Evolutionary conservation across 352 stramenopile genomes (phyloP).

Genomic region (Thalassiosira allenii): DNA sequence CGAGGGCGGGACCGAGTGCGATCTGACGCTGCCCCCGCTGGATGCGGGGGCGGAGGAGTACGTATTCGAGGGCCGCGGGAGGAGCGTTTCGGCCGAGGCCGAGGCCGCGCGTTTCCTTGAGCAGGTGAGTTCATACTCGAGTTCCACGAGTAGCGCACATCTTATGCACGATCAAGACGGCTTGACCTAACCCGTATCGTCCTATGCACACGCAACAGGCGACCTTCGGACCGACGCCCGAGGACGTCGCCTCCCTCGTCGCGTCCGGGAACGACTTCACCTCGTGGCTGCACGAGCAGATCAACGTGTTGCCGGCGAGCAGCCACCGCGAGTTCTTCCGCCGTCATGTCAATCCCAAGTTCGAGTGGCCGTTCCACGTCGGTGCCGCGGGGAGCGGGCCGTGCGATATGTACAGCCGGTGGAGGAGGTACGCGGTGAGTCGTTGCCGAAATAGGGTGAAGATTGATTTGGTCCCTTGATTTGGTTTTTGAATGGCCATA

Average conservation of each 20-base stretch:
- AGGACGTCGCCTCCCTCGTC: constrained; percentile 9
- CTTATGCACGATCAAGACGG: too few species aligned
- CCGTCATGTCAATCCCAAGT: constrained; percentile 14
- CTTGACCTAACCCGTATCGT: not conserved
- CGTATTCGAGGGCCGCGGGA: constrained; percentile 1
- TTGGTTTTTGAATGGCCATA: not conserved
- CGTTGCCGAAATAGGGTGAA: too few species aligned
- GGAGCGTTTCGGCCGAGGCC: not conserved
- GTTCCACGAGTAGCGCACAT: too few species aligned
- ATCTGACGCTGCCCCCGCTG: constrained; percentile 8
- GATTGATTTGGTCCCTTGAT: not conserved
- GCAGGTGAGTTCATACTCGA: constrained; percentile 6
- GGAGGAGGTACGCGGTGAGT: constrained; percentile 34
- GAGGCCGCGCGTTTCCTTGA: constrained; percentile 62
- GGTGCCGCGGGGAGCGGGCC: not conserved
- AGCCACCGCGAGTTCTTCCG: constrained; percentile 22
- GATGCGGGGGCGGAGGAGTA: constrained; percentile 2
- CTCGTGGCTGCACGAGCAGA: constrained; percentile 15
- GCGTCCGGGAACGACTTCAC: constrained; percentile 6
- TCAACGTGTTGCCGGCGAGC: not conserved
- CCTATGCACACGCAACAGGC: constrained; percentile 7
- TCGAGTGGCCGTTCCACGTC: not conserved
- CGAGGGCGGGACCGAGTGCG: not conserved
- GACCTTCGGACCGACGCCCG: constrained; percentile 61
- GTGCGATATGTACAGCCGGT: constrained; percentile 16